A percentile compares a stretch with the other conserved stretches of the same genome.
Conservation (phyloP, 805 yeast species). For the Candida lessepsii region DNA sequence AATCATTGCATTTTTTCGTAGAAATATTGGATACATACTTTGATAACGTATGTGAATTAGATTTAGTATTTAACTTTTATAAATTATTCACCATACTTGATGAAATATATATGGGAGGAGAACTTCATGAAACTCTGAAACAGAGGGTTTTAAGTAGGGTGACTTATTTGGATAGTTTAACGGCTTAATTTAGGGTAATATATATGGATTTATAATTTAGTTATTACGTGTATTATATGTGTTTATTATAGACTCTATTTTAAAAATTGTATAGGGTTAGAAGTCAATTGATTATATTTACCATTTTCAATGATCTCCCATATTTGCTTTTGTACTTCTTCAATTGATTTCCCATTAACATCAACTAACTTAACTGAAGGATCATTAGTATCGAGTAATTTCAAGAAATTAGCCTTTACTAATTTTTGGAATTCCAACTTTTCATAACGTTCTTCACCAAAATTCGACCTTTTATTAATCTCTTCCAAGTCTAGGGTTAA, state of each 20-base stretch:
- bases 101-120: constrained; percentile 88
- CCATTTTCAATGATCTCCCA: constrained; percentile 32
- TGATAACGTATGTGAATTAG: constrained; percentile 90
- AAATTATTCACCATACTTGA: constrained; percentile 80
- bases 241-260: constrained; percentile 1
- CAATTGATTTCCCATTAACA: constrained; percentile 60
- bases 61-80: constrained; percentile 87
- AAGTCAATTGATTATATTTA: constrained; percentile 7
- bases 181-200: not conserved
- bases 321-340: constrained; percentile 50
- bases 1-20: constrained; percentile 82
- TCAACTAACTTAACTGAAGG: constrained; percentile 43
- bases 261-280: not conserved
- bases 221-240: not conserved
- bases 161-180: constrained; percentile 50
- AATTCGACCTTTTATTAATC: constrained; percentile 61
- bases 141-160: constrained; percentile 63
- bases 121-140: constrained; percentile 82
- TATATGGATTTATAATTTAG: not conserved
- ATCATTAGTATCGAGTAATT: constrained; percentile 35
- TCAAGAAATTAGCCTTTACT: constrained; percentile 62
- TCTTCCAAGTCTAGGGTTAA: constrained; percentile 55
- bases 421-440: constrained; percentile 64
- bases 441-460: constrained; percentile 95
- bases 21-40: constrained; percentile 85